phyloP scores from a whole-genome alignment of 2,329 filamentous ascomycete genomes.

The Colletotrichum musicola region DNA sequence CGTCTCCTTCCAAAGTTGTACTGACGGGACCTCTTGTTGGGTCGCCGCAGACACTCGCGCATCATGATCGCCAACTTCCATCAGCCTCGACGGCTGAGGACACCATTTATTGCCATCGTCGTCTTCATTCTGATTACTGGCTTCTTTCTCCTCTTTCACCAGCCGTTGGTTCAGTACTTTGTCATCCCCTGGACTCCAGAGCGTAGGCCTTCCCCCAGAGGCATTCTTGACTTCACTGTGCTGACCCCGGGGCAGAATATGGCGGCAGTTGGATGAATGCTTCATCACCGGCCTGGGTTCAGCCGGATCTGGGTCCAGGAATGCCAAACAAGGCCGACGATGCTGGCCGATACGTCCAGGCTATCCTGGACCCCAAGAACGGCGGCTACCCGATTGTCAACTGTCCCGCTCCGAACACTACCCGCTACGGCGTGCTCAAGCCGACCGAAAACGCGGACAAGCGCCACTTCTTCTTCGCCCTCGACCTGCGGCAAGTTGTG shows the following conservation, averaged over 20 bases:
- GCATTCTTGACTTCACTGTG: not conserved
- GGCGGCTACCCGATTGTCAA: slow-evolving; percentile 45
- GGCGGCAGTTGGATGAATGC: slow-evolving; percentile 38
- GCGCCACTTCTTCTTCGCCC: slow-evolving; percentile 62
- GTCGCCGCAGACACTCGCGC: not conserved
- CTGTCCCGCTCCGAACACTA: slow-evolving; percentile 43
- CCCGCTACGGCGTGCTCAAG: slow-evolving; percentile 31
- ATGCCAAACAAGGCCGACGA: slow-evolving; percentile 24
- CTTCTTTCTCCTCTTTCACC: slow-evolving; percentile 79
- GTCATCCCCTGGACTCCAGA: slow-evolving; percentile 32
- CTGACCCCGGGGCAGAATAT: slow-evolving; percentile 26
- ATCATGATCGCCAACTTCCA: slow-evolving; percentile 31
- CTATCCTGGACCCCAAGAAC: slow-evolving; percentile 46
- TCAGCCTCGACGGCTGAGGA: slow-evolving; percentile 31
- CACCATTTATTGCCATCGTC: slow-evolving; percentile 50
- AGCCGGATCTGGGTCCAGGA: slow-evolving; percentile 23
- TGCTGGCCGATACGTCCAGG: slow-evolving; percentile 54
- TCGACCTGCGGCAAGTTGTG: slow-evolving; percentile 62
- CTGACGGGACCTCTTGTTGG: not conserved
- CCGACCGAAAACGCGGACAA: slow-evolving; percentile 16
- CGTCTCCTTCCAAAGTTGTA: not conserved
- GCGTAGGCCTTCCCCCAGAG: not conserved
- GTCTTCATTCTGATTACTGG: slow-evolving; percentile 70
- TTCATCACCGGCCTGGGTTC: slow-evolving; percentile 25
- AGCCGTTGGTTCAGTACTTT: slow-evolving; percentile 32